Evolutionary conservation across 495 filamentous ascomycete species (phyloP).

Genomic region (Penicillium flavigenum): DNA sequence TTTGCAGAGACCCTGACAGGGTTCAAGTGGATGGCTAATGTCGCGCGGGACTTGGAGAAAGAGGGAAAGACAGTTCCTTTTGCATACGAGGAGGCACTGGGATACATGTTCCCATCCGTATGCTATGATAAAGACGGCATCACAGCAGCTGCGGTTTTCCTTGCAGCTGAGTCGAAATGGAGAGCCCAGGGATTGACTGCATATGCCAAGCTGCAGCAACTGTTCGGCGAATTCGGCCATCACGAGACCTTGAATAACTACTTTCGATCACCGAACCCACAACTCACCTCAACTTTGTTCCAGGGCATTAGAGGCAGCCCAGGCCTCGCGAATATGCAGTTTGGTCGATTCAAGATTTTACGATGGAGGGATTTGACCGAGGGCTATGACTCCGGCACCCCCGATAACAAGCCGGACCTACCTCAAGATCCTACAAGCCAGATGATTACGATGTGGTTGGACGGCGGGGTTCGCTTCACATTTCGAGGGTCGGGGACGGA

Average conservation of each 20-base stretch:
- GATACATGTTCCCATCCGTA: constrained; percentile 69
- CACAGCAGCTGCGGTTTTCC: constrained; percentile 63
- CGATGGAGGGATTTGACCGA: constrained; percentile 69
- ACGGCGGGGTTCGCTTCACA: constrained; percentile 60
- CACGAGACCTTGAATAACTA: constrained; percentile 69
- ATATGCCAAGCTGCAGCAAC: constrained; percentile 56
- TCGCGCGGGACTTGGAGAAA: constrained; percentile 43
- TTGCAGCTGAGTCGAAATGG: constrained; percentile 57
- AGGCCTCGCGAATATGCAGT: constrained; percentile 39
- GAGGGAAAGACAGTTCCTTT: constrained; percentile 54
- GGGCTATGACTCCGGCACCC: constrained; percentile 60
- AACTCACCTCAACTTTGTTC: constrained; percentile 55
- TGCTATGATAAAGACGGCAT: constrained; percentile 73
- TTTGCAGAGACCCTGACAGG: constrained; percentile 69
- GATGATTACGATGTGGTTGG: constrained; percentile 72
- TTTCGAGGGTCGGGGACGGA: constrained; percentile 69
- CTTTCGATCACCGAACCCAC: constrained; percentile 58
- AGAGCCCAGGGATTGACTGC: constrained; percentile 54
- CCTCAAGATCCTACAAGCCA: constrained; percentile 60
- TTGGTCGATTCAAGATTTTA: constrained; percentile 54
- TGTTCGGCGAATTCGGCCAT: constrained; percentile 63
- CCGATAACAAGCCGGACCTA: constrained; percentile 54
- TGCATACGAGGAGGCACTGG: constrained; percentile 72
- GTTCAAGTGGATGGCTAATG: constrained; percentile 71
- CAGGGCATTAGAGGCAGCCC: constrained; percentile 50